Evolutionary conservation across 805 yeast genomes (phyloP), one percentile per base, ranked within the genome.

Genomic region (Kodamaea fukazawae): DNA sequence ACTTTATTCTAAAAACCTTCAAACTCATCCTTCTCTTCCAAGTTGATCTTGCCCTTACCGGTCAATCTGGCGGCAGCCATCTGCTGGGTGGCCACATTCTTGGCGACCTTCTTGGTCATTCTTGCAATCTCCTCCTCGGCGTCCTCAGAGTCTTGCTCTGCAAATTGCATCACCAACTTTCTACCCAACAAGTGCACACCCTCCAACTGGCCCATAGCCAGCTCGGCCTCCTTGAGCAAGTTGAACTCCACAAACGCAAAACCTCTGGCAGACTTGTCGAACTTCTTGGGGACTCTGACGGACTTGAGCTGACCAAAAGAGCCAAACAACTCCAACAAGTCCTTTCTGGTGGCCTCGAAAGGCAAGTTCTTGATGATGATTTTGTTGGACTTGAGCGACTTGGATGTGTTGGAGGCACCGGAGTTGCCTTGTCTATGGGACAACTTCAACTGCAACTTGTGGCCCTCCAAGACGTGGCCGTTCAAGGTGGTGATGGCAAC

Each of bases 101-200:
- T 79, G 58, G 74, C 75, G 26, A 88, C 95, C 69, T 85, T 89
- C 50, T 73, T 75, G 9, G 96, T 90, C 96, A 93, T 86, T 59
- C 82, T 79, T 28, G 81, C 89, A 49, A 91, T 89, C 62, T 90
- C 96, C 37, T 78, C 91, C 61, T 93, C 97, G 10, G 87, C 96
- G 59, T 86, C 79, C 30, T 72, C 83, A 23, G 90, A 77, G 38
- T 83, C 96, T 45, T 76, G 78, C 55, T 87, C 83, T 11, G 98
- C 99, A 55, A 76, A 90, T 58, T 91, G 95, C 82, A 93, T 81
- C 9, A 91, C 96, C 49, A 93, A 71, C 49, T 96, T 77, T 68
- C 99, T 84, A 25, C 99, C 99, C 37, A 93, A 75, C 66, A 93
- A 83, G 75, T 93, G 99, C 2, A 95, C 96, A 45, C 99, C 99